phyloP scores from a whole-genome alignment of 306 rosid genomes.

The Gillenia trifoliata region DNA sequence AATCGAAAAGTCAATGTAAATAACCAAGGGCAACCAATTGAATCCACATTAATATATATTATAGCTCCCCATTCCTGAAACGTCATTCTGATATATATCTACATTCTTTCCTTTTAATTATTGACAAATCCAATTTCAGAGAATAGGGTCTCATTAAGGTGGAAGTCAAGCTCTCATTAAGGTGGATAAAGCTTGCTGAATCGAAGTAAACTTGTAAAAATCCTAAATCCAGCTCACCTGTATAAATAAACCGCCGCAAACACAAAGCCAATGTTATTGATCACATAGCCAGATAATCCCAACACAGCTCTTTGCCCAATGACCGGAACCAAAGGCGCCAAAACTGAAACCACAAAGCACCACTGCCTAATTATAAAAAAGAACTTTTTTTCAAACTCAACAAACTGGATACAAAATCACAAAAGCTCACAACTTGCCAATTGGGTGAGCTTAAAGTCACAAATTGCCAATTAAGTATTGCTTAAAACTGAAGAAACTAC shows the following conservation, averaged over 20 bases:
- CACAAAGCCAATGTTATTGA: constrained; percentile 64
- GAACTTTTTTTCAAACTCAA: not conserved
- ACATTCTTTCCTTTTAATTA: not conserved
- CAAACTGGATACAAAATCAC: not conserved
- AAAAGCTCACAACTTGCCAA: not conserved
- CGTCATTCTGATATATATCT: not conserved
- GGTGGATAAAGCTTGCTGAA: not conserved
- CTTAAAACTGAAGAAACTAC: not conserved
- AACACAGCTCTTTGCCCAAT: constrained; percentile 57
- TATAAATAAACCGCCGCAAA: constrained; percentile 59
- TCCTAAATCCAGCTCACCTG: constrained; percentile 36
- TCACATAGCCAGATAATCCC: constrained; percentile 58
- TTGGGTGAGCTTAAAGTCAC: not conserved
- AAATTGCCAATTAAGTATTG: not conserved
- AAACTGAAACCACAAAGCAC: constrained; percentile 32
- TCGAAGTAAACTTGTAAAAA: not conserved
- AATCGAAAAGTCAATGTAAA: not conserved
- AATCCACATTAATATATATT: not conserved
- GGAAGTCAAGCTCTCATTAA: not conserved
- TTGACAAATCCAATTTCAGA: not conserved
- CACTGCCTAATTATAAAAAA: not conserved
- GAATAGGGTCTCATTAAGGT: not conserved
- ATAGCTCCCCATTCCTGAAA: not conserved
- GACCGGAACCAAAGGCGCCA: constrained; percentile 36
- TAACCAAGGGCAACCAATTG: not conserved